Percentiles rank a stretch among this genome's conserved stretches.
These are phyloP conservation scores for Rubroboletus pulcherrimus DNA, from an alignment of 768 basidiomycete species.

Conservation along the genomic window DNA sequence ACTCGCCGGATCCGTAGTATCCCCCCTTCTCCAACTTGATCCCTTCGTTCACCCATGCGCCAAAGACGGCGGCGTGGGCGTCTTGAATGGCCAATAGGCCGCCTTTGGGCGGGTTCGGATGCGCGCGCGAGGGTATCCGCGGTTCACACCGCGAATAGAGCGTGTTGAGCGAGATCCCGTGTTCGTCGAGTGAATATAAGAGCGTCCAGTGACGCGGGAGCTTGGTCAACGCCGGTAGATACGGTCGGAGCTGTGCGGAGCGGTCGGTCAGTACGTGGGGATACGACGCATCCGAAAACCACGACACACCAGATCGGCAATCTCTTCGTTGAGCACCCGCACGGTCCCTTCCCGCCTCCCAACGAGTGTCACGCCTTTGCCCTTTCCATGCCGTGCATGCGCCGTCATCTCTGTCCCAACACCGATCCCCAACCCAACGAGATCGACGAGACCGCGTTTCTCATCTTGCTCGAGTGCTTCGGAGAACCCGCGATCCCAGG, in stretches of 20 bases:
- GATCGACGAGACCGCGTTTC: constrained; percentile 36
- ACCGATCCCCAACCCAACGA: constrained; percentile 43
- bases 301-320: constrained; percentile 59
- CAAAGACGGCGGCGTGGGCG: constrained; percentile 63
- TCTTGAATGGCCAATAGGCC: constrained; percentile 69
- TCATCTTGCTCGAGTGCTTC: constrained; percentile 43
- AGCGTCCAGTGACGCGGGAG: constrained; percentile 73
- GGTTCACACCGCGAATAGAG: constrained; percentile 67
- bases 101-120: constrained; percentile 33
- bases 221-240: constrained; percentile 70
- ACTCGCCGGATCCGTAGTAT: constrained; percentile 89
- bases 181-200: constrained; percentile 89
- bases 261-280: not conserved
- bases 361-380: constrained; percentile 43
- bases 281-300: not conserved
- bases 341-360: constrained; percentile 57
- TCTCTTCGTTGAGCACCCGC: constrained; percentile 44
- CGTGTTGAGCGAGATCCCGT: constrained; percentile 89
- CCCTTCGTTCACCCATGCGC: constrained; percentile 79
- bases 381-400: constrained; percentile 26
- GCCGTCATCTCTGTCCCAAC: constrained; percentile 23
- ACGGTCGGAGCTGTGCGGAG: constrained; percentile 54
- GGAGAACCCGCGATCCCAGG: constrained; percentile 68
- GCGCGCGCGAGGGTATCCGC: constrained; percentile 23
- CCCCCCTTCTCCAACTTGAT: constrained; percentile 48